Percentiles rank a stretch among this genome's conserved stretches.
phyloP scores from a whole-genome alignment of 2,329 filamentous ascomycete species.

The Colletotrichum sp. region DNA sequence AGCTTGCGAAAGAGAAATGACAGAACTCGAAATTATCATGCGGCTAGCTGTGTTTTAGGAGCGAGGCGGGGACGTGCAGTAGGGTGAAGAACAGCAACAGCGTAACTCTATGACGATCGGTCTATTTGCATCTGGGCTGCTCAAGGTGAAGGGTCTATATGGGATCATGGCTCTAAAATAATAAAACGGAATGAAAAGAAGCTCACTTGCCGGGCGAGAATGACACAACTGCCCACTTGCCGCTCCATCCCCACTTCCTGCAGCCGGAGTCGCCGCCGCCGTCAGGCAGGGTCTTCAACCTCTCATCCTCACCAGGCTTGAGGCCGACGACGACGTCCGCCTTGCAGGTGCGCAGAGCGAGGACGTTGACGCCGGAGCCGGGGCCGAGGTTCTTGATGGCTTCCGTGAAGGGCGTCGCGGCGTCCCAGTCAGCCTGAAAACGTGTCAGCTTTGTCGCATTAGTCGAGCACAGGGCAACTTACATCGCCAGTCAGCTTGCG shows the following conservation, averaged over 20 bases:
- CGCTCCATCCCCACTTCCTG: slow-evolving; percentile 92
- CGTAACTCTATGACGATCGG: neutral
- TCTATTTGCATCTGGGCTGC: neutral
- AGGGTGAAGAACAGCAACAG: neutral
- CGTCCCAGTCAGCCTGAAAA: slow-evolving; percentile 75
- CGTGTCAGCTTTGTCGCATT: neutral
- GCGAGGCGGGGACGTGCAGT: neutral
- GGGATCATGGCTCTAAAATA: neutral
- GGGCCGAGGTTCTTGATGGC: slow-evolving; percentile 87
- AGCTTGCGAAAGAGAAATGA: no score
- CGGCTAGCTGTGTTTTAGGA: neutral
- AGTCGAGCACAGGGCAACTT: slow-evolving; percentile 38
- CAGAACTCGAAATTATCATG: neutral
- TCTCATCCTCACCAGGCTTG: slow-evolving; percentile 82
- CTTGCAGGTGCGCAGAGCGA: slow-evolving; percentile 93
- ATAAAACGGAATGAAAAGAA: neutral
- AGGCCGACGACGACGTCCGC: slow-evolving; percentile 94
- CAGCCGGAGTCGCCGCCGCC: slow-evolving; percentile 74
- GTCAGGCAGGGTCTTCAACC: slow-evolving; percentile 69
- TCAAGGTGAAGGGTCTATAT: neutral
- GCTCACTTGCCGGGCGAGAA: slow-evolving; percentile 52
- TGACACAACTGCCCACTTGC: slow-evolving; percentile 95
- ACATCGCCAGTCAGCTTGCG: slow-evolving; percentile 91
- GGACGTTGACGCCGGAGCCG: slow-evolving; percentile 80
- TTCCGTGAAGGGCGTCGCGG: slow-evolving; percentile 83